Evolutionary conservation across 2,329 filamentous ascomycete species (phyloP).

Genomic region (Neoscytalidium dimidiatum): DNA sequence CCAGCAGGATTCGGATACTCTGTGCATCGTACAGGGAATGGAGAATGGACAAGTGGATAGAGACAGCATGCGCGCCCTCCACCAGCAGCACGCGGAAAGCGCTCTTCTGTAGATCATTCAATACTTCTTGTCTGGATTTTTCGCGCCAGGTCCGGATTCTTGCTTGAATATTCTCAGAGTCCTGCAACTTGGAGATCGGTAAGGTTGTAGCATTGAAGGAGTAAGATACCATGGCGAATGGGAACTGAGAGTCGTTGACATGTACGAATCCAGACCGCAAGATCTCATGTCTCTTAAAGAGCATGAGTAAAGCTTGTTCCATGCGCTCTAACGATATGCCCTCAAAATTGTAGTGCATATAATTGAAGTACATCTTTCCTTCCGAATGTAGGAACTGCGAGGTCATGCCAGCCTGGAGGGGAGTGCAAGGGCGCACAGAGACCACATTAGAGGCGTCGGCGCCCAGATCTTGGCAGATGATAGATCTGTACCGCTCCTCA

Average conservation of each 20-base stretch:
- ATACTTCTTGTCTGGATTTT: conserved; percentile 30
- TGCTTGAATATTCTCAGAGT: background rate
- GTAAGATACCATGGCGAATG: conserved; percentile 77
- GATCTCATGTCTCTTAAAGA: conserved; percentile 64
- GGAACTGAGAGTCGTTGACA: conserved; percentile 58
- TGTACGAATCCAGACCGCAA: conserved; percentile 73
- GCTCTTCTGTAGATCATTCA: conserved; percentile 53
- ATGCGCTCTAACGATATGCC: conserved; percentile 47
- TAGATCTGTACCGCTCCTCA: conserved; percentile 43
- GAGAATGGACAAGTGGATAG: conserved; percentile 61
- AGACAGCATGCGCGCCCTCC: conserved; percentile 23
- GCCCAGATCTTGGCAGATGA: conserved; percentile 33
- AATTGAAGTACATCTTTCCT: conserved; percentile 75
- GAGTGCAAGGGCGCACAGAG: conserved; percentile 73
- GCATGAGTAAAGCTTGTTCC: conserved; percentile 59
- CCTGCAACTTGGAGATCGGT: conserved; percentile 32
- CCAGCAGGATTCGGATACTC: conserved; percentile 67
- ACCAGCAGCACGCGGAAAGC: conserved; percentile 65
- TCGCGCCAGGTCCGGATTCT: conserved; percentile 29
- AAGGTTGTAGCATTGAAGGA: conserved; percentile 32
- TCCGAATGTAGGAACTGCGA: conserved; percentile 69
- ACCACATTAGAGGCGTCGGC: conserved; percentile 49
- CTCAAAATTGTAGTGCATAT: conserved; percentile 58
- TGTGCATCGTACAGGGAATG: conserved; percentile 86
- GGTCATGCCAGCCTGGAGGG: conserved; percentile 78